These are phyloP conservation scores for Lippia alba DNA, from an alignment of 305 asterid species.

Conservation along the genomic window DNA sequence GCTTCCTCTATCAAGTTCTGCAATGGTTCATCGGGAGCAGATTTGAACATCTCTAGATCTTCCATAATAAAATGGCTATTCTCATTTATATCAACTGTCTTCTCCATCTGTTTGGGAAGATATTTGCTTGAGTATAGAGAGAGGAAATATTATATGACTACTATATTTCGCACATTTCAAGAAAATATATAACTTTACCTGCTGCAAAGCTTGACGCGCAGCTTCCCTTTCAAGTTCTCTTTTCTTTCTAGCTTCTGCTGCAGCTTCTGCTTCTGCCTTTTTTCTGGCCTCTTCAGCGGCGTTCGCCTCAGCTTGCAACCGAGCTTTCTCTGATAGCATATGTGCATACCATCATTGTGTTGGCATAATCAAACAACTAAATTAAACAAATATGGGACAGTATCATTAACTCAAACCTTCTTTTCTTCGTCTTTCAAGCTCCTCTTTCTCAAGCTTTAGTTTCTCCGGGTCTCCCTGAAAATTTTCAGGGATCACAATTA, in stretches of 20 bases:
- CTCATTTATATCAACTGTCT: slow-evolving; percentile 79
- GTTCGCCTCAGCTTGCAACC: slow-evolving; percentile 81
- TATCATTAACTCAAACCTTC: slow-evolving; percentile 55
- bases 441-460: slow-evolving; percentile 71
- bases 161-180: not conserved
- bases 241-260: slow-evolving; percentile 64
- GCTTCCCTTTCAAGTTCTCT: slow-evolving; percentile 86
- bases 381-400: slow-evolving; percentile 21
- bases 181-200: slow-evolving; percentile 48
- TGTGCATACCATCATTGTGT: slow-evolving; percentile 12
- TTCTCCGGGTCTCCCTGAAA: slow-evolving; percentile 73
- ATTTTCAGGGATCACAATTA: slow-evolving; percentile 29
- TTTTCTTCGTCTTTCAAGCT: slow-evolving; percentile 70
- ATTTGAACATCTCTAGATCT: slow-evolving; percentile 72
- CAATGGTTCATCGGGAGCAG: slow-evolving; percentile 60
- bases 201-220: slow-evolving; percentile 79
- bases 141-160: slow-evolving; percentile 4
- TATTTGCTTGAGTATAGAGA: slow-evolving; percentile 13
- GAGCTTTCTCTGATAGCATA: slow-evolving; percentile 63
- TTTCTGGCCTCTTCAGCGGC: slow-evolving; percentile 77
- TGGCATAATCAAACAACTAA: slow-evolving; percentile 10
- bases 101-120: slow-evolving; percentile 66
- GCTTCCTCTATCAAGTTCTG: slow-evolving; percentile 59
- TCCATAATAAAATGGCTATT: slow-evolving; percentile 68
- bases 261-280: slow-evolving; percentile 73